Evolutionary conservation across 1,139 yeast species (phyloP), one percentile per base, ranked within the genome.

Genomic region (Candida smagusa): DNA sequence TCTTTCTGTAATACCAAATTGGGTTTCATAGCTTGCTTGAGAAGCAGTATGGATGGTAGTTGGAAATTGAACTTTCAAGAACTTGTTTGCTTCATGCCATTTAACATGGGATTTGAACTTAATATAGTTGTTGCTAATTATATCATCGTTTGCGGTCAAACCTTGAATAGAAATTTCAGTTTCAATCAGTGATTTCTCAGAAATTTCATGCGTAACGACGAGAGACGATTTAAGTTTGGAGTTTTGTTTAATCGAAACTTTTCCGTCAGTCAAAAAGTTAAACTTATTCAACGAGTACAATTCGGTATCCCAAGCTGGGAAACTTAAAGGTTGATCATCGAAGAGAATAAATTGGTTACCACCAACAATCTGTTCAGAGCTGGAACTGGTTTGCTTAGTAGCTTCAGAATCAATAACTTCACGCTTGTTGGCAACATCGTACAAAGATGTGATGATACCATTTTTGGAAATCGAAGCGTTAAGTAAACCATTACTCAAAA

Each of bases 251-350:
- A 85, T 68, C 19, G 72, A 65, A 13, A 81, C 74, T 30, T 61
- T 58, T 61, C 76, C 56, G 66, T 51, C 47, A 7, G 50, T 46
- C 43, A 72, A 53, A 46, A 81, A 79, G 40, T 69, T 67, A 54
- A 75, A 79, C 47, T 83, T 85, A 48, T 82, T 84, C 46, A 85
- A 73, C 0, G 95, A 84, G 57, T 78, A 92, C 43, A 89, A 72
- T 56, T 92, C 98, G 0, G 97, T 90, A 57, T 92, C 97, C 97
- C 98, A 92, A 2, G 97, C 97, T 35, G 90, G 96, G 79, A 82
- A 90, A 41, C 75, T 81, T 53, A 88, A 67, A 9, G 97, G 97
- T 46, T 88, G 86, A 58, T 92, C 97, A 47, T 89, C 92, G 53
- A 85, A 85, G 40, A 92, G 56, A 2, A 87, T 77, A 48, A 79